Conservation (phyloP, 1,284 basidiomycete genomes). For the Coriolopsis trogii region DNA sequence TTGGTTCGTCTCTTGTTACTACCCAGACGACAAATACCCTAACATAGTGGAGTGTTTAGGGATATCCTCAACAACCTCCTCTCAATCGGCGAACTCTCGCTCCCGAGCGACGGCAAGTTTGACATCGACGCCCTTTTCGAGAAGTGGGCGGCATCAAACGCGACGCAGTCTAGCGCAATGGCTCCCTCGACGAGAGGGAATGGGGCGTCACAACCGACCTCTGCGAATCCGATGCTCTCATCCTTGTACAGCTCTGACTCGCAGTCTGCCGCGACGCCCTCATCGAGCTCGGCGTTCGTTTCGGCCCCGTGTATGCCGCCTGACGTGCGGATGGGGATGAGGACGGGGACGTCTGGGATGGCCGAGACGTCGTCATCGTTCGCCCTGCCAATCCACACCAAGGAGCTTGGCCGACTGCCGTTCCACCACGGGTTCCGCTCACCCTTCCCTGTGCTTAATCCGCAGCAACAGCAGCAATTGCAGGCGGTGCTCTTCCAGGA, state of each 20-base stretch:
- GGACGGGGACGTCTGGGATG: too few relatives aligned
- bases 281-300: too few relatives aligned
- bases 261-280: too few relatives aligned
- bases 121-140: too few relatives aligned
- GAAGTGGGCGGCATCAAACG: too few relatives aligned
- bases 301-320: too few relatives aligned
- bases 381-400: conserved; percentile 17
- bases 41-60: not conserved
- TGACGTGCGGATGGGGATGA: too few relatives aligned
- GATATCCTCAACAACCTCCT: conserved; percentile 11
- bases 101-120: not conserved
- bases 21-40: not conserved
- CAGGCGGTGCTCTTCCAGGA: not conserved
- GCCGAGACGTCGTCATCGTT: conserved; percentile 7
- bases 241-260: too few relatives aligned
- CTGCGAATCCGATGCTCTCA: too few relatives aligned
- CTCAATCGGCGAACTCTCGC: conserved; percentile 9
- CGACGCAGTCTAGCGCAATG: too few relatives aligned
- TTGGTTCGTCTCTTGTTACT: not conserved
- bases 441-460: not conserved
- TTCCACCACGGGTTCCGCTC: conserved; percentile 18
- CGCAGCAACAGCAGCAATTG: not conserved
- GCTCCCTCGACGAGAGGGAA: too few relatives aligned
- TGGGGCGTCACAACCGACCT: too few relatives aligned
- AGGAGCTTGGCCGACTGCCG: conserved; percentile 18